Evolutionary conservation across 306 rosid species (phyloP).

Genomic region (Rosa persica): DNA sequence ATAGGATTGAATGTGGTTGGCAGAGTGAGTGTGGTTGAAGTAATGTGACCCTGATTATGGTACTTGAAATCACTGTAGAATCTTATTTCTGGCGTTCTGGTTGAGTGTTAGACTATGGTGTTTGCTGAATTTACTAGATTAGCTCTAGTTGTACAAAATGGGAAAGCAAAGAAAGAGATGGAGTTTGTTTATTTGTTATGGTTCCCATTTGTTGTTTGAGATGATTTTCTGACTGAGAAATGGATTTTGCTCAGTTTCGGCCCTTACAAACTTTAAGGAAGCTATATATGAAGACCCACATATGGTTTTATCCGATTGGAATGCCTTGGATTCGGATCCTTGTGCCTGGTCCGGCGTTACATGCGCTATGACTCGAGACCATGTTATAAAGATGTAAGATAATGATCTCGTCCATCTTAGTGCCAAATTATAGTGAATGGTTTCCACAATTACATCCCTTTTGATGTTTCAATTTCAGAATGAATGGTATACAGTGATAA

Average conservation of each 20-base stretch:
- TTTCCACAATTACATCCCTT: slow-evolving; percentile 21
- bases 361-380: slow-evolving; percentile 60
- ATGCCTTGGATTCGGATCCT: slow-evolving; percentile 65
- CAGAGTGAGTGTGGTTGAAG: slow-evolving; percentile 13
- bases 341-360: slow-evolving; percentile 78
- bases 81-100: slow-evolving; percentile 11
- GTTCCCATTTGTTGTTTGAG: slow-evolving; percentile 9
- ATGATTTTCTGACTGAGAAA: slow-evolving; percentile 25
- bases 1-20: slow-evolving; percentile 14
- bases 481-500: slow-evolving; percentile 17
- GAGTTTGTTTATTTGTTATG: slow-evolving; percentile 2
- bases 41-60: slow-evolving; percentile 17
- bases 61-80: slow-evolving; percentile 12
- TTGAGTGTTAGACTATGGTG: slow-evolving; percentile 5
- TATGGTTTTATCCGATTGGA: slow-evolving; percentile 69
- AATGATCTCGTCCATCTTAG: slow-evolving; percentile 21
- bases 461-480: slow-evolving; percentile 21
- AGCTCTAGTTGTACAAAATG: background rate
- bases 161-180: background rate
- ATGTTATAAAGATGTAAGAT: slow-evolving; percentile 79
- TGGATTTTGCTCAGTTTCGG: slow-evolving; percentile 54
- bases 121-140: slow-evolving; percentile 12
- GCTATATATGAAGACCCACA: slow-evolving; percentile 80
- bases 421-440: background rate
- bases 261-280: slow-evolving; percentile 65